These are phyloP conservation scores for Euclidium syriacum DNA, from an alignment of 345 rosid species.

Conservation along the genomic window DNA sequence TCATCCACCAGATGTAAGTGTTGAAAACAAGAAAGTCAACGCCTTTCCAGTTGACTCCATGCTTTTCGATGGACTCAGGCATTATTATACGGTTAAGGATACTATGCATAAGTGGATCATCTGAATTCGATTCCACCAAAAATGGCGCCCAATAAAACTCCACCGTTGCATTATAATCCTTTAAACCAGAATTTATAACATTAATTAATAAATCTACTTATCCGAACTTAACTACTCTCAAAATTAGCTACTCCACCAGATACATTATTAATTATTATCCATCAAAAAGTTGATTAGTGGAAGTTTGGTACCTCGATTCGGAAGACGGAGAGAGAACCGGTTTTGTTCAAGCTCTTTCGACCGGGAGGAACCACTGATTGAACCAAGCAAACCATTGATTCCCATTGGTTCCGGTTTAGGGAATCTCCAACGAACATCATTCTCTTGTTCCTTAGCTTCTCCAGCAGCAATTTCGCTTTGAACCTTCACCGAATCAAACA, in stretches of 20 bases:
- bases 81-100: conserved; percentile 73
- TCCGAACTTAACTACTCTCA: conserved; percentile 10
- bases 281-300: not conserved
- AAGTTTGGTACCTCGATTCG: conserved; percentile 46
- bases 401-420: conserved; percentile 93
- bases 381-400: conserved; percentile 92
- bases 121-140: conserved; percentile 87
- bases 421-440: conserved; percentile 97
- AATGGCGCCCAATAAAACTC: conserved; percentile 99
- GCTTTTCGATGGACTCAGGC: conserved; percentile 80
- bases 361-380: conserved; percentile 69
- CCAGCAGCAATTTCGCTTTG: conserved; percentile 59
- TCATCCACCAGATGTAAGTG: conserved; percentile 99
- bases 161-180: conserved; percentile 93
- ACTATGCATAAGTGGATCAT: conserved; percentile 80
- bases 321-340: conserved; percentile 70
- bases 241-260: conserved; percentile 1
- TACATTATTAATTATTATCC: not conserved
- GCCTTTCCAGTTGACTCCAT: conserved; percentile 72
- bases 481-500: conserved; percentile 41
- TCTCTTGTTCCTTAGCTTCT: conserved; percentile 86
- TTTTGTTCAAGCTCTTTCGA: conserved; percentile 63
- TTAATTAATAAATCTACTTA: not conserved
- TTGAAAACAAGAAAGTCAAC: conserved; percentile 88
- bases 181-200: not conserved